Conservation (phyloP, 306 rosid genomes). For the Inga leiocalycina region DNA sequence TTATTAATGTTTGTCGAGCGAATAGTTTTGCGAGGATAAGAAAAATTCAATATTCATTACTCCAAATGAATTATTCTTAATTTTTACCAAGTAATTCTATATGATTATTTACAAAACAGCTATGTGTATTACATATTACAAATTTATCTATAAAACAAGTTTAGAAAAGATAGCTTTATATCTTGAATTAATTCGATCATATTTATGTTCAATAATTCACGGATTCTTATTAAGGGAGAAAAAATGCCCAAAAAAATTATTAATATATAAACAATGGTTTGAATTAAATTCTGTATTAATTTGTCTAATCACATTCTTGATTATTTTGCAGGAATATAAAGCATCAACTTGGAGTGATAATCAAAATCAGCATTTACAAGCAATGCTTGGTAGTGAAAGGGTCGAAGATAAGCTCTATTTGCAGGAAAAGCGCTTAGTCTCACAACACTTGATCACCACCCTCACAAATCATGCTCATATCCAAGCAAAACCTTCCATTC, state of each 20-base stretch:
- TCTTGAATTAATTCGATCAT: neutral
- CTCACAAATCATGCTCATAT: slow-evolving; percentile 39
- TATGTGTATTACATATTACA: neutral
- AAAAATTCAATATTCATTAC: neutral
- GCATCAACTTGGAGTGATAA: slow-evolving; percentile 30
- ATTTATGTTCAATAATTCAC: too few species aligned
- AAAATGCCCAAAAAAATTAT: neutral
- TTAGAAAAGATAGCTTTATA: too few species aligned
- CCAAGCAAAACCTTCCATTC: slow-evolving; percentile 45
- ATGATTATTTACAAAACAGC: neutral
- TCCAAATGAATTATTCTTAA: neutral
- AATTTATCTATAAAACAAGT: neutral
- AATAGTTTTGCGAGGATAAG: neutral
- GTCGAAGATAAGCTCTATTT: slow-evolving; percentile 74
- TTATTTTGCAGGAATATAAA: slow-evolving; percentile 34
- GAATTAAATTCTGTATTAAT: neutral
- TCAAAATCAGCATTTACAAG: slow-evolving; percentile 41
- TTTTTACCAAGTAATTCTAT: neutral
- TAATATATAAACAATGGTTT: neutral
- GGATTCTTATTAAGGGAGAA: neutral
- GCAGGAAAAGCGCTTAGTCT: slow-evolving; percentile 69
- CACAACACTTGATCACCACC: slow-evolving; percentile 44
- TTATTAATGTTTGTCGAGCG: neutral
- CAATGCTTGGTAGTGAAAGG: slow-evolving; percentile 44
- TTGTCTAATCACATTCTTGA: neutral